Conservation (phyloP, 495 filamentous ascomycete species). For the Penicillium cinerascens region DNA sequence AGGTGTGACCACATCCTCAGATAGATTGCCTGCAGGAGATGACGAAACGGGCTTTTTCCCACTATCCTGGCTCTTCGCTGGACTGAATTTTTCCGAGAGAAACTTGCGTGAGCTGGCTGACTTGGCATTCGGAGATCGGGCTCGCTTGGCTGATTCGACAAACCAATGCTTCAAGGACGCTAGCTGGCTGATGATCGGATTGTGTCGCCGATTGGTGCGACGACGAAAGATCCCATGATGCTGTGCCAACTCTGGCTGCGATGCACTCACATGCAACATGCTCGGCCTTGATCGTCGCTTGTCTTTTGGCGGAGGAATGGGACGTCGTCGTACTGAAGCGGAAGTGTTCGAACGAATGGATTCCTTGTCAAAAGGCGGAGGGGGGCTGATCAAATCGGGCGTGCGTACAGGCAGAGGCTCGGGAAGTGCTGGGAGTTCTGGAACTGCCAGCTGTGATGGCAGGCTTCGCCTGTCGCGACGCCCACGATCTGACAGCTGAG, state of each 20-base stretch:
- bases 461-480: conserved; percentile 56
- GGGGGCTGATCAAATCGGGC: conserved; percentile 45
- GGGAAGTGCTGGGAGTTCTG: conserved; percentile 71
- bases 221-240: conserved; percentile 54
- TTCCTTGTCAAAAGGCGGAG: conserved; percentile 74
- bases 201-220: conserved; percentile 54
- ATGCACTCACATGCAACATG: conserved; percentile 75
- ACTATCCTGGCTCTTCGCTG: conserved; percentile 40
- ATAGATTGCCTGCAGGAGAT: conserved; percentile 20
- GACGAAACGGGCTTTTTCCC: conserved; percentile 26
- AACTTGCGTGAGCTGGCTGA: conserved; percentile 36
- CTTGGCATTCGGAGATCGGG: conserved; percentile 58
- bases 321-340: conserved; percentile 57
- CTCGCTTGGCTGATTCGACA: conserved; percentile 70
- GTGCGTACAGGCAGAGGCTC: conserved; percentile 48
- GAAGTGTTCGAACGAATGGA: conserved; percentile 68
- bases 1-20: conserved; percentile 32
- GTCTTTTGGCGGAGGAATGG: conserved; percentile 85
- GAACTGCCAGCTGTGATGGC: conserved; percentile 46
- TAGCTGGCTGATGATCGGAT: conserved; percentile 71
- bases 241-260: conserved; percentile 60
- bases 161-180: conserved; percentile 89
- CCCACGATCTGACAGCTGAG: conserved; percentile 40
- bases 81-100: conserved; percentile 41
- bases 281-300: conserved; percentile 67